Percentiles rank a stretch among this genome's conserved stretches.
phyloP scores from a whole-genome alignment of 106 monocot genomes.

The Gastrodia elata region DNA sequence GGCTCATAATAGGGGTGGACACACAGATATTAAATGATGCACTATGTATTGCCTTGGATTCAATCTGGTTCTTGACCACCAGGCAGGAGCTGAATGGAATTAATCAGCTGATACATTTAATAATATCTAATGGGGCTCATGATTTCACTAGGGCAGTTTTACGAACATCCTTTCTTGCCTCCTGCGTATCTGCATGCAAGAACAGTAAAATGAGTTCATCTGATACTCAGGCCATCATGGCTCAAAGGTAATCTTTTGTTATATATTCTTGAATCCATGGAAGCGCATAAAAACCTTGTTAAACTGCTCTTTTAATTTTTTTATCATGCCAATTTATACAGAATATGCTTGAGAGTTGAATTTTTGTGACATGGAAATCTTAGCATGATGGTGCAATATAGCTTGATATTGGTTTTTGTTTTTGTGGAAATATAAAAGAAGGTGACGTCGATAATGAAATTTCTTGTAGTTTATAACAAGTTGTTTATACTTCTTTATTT shows the following conservation, averaged over 20 bases:
- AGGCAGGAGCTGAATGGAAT: constrained; percentile 31
- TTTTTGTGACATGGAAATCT: background rate
- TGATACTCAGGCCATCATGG: constrained; percentile 46
- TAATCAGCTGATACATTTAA: constrained; percentile 33
- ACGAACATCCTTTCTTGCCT: constrained; percentile 59
- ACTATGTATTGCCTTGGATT: constrained; percentile 49
- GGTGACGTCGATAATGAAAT: background rate
- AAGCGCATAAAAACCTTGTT: background rate
- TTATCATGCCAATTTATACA: background rate
- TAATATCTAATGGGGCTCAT: constrained; percentile 36
- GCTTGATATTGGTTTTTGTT: background rate
- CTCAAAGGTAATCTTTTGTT: constrained; percentile 35
- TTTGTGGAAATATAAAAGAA: constrained; percentile 3
- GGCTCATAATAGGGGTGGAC: constrained; percentile 38
- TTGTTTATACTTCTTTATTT: no score
- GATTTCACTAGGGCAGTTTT: constrained; percentile 54
- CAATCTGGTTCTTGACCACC: constrained; percentile 52
- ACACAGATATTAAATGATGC: constrained; percentile 34
- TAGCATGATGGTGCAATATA: background rate
- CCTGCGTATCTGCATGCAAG: constrained; percentile 57
- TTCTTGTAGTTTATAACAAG: background rate
- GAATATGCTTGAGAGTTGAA: background rate
- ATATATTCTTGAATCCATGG: background rate
- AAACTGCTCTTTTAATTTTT: background rate
- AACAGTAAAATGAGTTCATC: constrained; percentile 49